Percentiles rank a stretch among this genome's conserved stretches.
These are phyloP conservation scores for Quercus berberidifolia DNA, from an alignment of 306 rosid species.

Conservation along the genomic window DNA sequence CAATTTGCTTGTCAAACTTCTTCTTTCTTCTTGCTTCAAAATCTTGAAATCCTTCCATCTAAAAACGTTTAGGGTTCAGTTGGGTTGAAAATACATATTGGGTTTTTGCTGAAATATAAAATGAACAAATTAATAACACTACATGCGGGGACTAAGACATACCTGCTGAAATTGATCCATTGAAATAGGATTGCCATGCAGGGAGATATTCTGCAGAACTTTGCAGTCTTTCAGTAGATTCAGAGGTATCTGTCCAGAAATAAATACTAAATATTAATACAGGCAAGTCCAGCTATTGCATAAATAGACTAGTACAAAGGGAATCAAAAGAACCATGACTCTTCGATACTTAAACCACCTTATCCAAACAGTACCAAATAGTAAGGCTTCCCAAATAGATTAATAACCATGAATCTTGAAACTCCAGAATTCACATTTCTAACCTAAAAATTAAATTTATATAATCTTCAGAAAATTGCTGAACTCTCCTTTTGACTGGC, in stretches of 20 bases:
- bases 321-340: not conserved
- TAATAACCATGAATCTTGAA: not conserved
- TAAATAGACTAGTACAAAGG: not conserved
- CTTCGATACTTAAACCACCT: not conserved
- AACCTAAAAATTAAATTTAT: not conserved
- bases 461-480: not conserved
- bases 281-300: not conserved
- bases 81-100: slow-evolving; percentile 15
- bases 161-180: slow-evolving; percentile 96
- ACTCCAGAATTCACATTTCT: not conserved
- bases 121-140: not conserved
- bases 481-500: not conserved
- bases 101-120: not conserved
- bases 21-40: slow-evolving; percentile 87
- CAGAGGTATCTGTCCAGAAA: slow-evolving; percentile 56
- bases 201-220: slow-evolving; percentile 84
- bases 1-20: slow-evolving; percentile 94
- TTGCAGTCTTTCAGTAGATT: slow-evolving; percentile 82
- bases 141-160: slow-evolving; percentile 9
- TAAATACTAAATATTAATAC: slow-evolving; percentile 1
- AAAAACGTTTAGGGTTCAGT: slow-evolving; percentile 3
- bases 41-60: slow-evolving; percentile 96
- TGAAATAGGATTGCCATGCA: slow-evolving; percentile 88
- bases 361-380: no score
- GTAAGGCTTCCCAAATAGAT: not conserved